phyloP scores from a whole-genome alignment of 2,329 filamentous ascomycete genomes.

The Exophiala spinifera region DNA sequence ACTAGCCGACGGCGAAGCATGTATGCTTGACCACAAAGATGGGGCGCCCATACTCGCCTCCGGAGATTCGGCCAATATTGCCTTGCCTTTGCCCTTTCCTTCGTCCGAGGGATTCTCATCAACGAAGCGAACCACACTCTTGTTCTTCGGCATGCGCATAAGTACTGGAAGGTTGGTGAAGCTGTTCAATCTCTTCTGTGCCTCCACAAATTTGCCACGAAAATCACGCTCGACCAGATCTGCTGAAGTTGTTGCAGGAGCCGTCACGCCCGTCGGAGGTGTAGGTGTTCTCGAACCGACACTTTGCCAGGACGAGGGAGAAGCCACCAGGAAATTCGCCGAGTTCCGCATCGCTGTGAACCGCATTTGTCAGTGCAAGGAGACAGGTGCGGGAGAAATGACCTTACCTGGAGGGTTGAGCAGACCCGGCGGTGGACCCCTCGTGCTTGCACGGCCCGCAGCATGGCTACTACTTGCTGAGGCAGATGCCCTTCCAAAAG shows the following conservation, averaged over 20 bases:
- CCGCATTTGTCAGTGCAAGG: neutral
- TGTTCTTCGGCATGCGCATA: constrained; percentile 21
- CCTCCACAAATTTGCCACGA: constrained; percentile 38
- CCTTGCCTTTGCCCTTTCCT: constrained; percentile 22
- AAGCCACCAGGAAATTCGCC: constrained; percentile 23
- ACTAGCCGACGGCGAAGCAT: constrained; percentile 11
- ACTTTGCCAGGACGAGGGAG: constrained; percentile 29
- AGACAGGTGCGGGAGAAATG: neutral
- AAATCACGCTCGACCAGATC: constrained; percentile 40
- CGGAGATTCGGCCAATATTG: constrained; percentile 2
- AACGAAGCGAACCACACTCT: constrained; percentile 27
- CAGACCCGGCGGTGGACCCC: constrained; percentile 15
- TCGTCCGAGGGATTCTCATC: constrained; percentile 19
- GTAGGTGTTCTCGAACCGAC: constrained; percentile 19
- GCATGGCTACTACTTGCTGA: neutral
- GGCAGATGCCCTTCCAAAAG: neutral
- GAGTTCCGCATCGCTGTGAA: constrained; percentile 10
- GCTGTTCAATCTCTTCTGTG: constrained; percentile 22
- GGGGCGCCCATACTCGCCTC: constrained; percentile 11
- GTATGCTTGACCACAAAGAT: constrained; percentile 8
- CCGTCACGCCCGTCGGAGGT: constrained; percentile 5
- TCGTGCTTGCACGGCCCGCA: neutral
- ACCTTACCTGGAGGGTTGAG: constrained; percentile 15
- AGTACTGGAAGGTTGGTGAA: constrained; percentile 22
- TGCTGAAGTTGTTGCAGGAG: constrained; percentile 16